phyloP scores from a whole-genome alignment of 2,329 filamentous ascomycete species.

The Pseudomassariella vexata region DNA sequence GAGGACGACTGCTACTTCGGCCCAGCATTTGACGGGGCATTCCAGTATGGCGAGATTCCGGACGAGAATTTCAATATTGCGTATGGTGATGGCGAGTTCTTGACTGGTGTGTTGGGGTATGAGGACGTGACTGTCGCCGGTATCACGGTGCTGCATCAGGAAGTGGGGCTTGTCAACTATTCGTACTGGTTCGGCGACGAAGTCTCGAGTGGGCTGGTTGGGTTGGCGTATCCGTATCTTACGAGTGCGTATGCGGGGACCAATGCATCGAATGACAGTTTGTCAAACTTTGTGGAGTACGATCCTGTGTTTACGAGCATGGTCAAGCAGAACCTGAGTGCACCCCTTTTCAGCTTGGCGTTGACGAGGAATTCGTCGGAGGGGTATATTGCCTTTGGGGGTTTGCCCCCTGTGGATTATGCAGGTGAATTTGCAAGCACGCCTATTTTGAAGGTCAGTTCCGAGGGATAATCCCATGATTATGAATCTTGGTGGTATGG shows the following conservation, averaged over 20 bases:
- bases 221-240: not conserved
- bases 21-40: conserved; percentile 20
- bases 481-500: not conserved
- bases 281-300: conserved; percentile 24
- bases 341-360: conserved; percentile 42
- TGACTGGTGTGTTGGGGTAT: conserved; percentile 25
- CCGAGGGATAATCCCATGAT: too few relatives aligned
- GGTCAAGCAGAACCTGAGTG: conserved; percentile 33
- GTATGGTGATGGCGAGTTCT: conserved; percentile 19
- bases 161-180: conserved; percentile 38
- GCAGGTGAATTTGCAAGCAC: conserved; percentile 16
- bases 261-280: not conserved
- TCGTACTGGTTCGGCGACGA: conserved; percentile 31
- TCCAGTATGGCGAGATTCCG: conserved; percentile 20
- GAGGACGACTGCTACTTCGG: conserved; percentile 21
- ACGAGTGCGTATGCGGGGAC: not conserved
- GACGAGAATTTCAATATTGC: conserved; percentile 23
- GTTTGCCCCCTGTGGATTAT: conserved; percentile 23
- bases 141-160: conserved; percentile 35
- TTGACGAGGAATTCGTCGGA: conserved; percentile 31
- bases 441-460: conserved; percentile 19
- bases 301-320: conserved; percentile 45
- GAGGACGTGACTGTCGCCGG: conserved; percentile 37
- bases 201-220: not conserved
- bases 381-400: conserved; percentile 42